These are phyloP conservation scores for Lactarius indigo DNA, from an alignment of 768 basidiomycete species.

Conservation along the genomic window DNA sequence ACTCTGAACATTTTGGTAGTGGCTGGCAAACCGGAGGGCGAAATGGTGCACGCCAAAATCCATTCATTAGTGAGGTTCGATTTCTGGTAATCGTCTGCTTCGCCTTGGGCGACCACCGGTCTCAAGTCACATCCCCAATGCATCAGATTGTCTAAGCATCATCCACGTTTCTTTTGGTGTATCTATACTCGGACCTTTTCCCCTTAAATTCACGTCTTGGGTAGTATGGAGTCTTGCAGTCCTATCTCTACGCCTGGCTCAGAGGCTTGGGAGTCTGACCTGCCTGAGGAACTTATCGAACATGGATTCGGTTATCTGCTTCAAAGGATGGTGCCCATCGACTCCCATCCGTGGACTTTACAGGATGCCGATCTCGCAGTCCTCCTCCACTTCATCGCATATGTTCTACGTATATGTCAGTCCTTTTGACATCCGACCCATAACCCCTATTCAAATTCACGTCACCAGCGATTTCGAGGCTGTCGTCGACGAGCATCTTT, in stretches of 20 bases:
- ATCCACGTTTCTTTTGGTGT: too few species aligned
- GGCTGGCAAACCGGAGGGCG: too few species aligned
- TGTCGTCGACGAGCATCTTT: conserved; percentile 23
- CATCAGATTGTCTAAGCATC: too few species aligned
- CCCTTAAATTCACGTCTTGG: not conserved
- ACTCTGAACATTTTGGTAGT: not conserved
- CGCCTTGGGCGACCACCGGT: too few species aligned
- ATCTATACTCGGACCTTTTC: not conserved
- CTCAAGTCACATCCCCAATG: not conserved
- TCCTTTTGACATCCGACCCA: not conserved
- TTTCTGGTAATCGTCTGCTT: not conserved
- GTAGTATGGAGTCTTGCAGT: conserved; percentile 4
- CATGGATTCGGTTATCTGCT: conserved; percentile 20
- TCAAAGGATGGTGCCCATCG: conserved; percentile 22
- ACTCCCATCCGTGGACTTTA: too few species aligned
- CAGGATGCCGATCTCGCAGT: too few species aligned
- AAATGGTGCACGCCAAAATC: not conserved
- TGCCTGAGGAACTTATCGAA: conserved; percentile 1
- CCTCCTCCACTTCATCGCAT: too few species aligned
- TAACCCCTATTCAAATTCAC: not conserved
- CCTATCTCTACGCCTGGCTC: not conserved
- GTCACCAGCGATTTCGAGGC: conserved; percentile 20
- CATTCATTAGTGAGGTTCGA: not conserved
- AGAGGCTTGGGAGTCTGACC: conserved; percentile 1
- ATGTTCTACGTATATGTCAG: too few species aligned